A percentile compares a stretch with the other conserved stretches of the same genome.
Evolutionary conservation across 2,329 filamentous ascomycete genomes (phyloP).

Genomic region (Paracorniculantispora psalliotae): DNA sequence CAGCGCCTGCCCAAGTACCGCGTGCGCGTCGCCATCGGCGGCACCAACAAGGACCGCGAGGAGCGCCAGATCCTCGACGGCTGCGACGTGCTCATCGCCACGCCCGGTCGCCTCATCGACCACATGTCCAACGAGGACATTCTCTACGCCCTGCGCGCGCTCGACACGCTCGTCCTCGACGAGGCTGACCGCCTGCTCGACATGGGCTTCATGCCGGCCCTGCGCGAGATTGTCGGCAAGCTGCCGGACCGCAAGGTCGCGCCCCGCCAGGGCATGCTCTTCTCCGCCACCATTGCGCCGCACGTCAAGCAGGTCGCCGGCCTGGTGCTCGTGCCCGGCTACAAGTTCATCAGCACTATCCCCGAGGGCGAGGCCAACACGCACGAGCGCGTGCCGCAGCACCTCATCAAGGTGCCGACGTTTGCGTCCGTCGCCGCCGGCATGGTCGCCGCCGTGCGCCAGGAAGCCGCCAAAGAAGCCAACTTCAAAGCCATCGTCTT

Average conservation of each 20-base stretch:
- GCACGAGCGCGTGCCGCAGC: constrained; percentile 71
- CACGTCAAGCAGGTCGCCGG: constrained; percentile 74
- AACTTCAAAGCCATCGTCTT: constrained; percentile 84
- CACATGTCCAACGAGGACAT: constrained; percentile 71
- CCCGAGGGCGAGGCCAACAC: constrained; percentile 69
- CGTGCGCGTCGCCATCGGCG: constrained; percentile 75
- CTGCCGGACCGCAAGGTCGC: constrained; percentile 58
- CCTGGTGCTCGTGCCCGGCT: constrained; percentile 61
- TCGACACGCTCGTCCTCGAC: constrained; percentile 78
- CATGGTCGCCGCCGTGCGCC: constrained; percentile 52
- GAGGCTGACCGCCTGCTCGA: constrained; percentile 80
- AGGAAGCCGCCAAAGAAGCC: constrained; percentile 36
- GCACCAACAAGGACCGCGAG: constrained; percentile 67
- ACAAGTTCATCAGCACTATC: constrained; percentile 80
- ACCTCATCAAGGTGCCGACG: constrained; percentile 60
- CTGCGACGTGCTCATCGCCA: constrained; percentile 76
- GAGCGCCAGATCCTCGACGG: constrained; percentile 65
- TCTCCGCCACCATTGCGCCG: constrained; percentile 76
- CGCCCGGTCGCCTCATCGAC: constrained; percentile 73
- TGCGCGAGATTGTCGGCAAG: constrained; percentile 70
- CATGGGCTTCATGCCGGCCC: constrained; percentile 74
- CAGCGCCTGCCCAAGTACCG: constrained; percentile 69
- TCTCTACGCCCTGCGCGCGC: constrained; percentile 56
- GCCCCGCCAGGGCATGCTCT: constrained; percentile 69
- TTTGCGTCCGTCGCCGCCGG: constrained; percentile 61